Conservation (phyloP, 176 grass and related monocot species). For the Musa troglodytarum region DNA sequence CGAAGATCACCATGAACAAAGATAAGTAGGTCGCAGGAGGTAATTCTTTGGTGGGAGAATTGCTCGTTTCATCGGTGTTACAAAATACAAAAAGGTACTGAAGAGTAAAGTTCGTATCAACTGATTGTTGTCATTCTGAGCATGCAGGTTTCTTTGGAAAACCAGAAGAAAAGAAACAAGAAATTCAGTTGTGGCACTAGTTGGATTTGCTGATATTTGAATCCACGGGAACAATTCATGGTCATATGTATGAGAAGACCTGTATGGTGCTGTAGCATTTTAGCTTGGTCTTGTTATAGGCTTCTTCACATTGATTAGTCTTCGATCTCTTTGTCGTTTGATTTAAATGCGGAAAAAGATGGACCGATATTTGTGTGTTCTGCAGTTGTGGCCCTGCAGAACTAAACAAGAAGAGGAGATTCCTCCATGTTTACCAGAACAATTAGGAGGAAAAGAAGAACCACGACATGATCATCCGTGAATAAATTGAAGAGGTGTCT, state of each 20-base stretch:
- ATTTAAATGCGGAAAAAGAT: background rate
- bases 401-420: background rate
- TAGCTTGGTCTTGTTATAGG: background rate
- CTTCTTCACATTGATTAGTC: background rate
- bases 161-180: background rate
- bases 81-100: background rate
- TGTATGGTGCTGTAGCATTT: background rate
- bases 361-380: background rate
- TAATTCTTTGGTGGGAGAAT: background rate
- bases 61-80: background rate
- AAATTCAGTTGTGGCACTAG: background rate
- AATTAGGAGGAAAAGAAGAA: no score
- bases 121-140: background rate
- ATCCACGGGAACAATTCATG: background rate
- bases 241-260: background rate
- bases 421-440: background rate
- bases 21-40: background rate
- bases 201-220: background rate
- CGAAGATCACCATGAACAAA: conserved; percentile 37
- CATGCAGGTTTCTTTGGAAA: background rate
- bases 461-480: no score
- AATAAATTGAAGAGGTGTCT: background rate
- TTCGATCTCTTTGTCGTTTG: background rate
- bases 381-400: no score
- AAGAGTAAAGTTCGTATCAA: background rate